Percentiles rank a stretch among this genome's conserved stretches.
phyloP scores from a whole-genome alignment of 208 protist genomes.

The Novymonas esmeraldas region DNA sequence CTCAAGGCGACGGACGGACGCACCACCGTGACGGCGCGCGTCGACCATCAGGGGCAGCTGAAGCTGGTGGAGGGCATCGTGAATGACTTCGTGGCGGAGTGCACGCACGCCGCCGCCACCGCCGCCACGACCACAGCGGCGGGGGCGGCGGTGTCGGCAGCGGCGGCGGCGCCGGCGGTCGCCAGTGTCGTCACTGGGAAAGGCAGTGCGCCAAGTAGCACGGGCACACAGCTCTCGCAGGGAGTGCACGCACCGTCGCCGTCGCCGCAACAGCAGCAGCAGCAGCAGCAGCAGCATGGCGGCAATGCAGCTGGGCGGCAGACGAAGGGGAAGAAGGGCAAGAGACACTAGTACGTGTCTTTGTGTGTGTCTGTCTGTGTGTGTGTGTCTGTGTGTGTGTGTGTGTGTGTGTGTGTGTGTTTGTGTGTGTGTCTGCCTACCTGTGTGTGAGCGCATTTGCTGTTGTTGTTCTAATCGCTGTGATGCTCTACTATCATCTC shows the following conservation, averaged over 20 bases:
- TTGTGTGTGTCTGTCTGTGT: too few species aligned
- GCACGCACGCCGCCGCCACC: conserved; percentile 35
- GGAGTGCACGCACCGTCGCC: too few species aligned
- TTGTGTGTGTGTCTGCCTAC: too few species aligned
- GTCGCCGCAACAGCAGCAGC: conserved; percentile 10
- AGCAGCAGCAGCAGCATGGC: conserved; percentile 19
- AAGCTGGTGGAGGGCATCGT: conserved; percentile 66
- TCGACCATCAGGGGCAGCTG: conserved; percentile 63
- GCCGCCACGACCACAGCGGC: background rate
- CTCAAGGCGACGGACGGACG: conserved; percentile 74
- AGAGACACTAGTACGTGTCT: background rate
- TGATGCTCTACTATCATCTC: too few species aligned
- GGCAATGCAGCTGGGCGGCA: conserved; percentile 2
- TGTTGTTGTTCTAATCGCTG: background rate
- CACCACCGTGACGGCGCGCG: conserved; percentile 63
- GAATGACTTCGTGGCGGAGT: conserved; percentile 58
- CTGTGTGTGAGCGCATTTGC: background rate
- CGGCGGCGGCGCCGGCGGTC: too few species aligned
- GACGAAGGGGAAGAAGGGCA: conserved; percentile 37
- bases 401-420: background rate
- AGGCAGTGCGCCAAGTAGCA: too few species aligned
- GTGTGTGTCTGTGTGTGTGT: background rate
- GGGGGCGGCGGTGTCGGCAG: background rate
- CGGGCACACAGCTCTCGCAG: too few species aligned
- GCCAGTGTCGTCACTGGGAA: too few species aligned